These are phyloP conservation scores for Hemileccinum hortonii DNA, from an alignment of 1,284 basidiomycete species.

Conservation along the genomic window DNA sequence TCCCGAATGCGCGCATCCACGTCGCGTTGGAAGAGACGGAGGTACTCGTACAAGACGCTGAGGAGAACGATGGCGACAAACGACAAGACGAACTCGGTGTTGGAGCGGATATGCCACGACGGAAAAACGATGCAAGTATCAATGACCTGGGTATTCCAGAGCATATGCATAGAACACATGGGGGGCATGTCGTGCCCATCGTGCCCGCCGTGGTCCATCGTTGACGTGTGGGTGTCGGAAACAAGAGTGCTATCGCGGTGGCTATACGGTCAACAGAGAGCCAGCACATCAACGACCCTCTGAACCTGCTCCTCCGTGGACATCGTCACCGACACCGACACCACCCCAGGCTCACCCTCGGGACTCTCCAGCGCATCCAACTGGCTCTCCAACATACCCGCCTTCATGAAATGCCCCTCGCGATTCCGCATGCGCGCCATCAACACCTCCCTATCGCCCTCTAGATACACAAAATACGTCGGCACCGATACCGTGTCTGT, in stretches of 20 bases:
- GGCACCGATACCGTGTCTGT: constrained; percentile 35
- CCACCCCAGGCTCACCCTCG: constrained; percentile 64
- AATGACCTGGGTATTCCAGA: constrained; percentile 75
- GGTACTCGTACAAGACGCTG: constrained; percentile 72
- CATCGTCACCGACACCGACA: constrained; percentile 60
- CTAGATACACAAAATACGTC: constrained; percentile 83
- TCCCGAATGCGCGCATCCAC: constrained; percentile 60
- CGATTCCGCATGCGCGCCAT: constrained; percentile 70
- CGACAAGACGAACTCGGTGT: constrained; percentile 56
- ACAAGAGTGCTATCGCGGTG: not conserved
- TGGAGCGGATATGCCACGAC: constrained; percentile 69
- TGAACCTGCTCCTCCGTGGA: constrained; percentile 59
- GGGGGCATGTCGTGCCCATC: constrained; percentile 49
- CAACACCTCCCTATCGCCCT: constrained; percentile 66
- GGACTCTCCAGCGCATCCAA: constrained; percentile 79
- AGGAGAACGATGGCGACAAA: constrained; percentile 61
- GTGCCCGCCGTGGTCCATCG: constrained; percentile 47
- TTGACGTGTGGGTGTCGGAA: not conserved
- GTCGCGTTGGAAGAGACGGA: constrained; percentile 57
- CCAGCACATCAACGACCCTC: constrained; percentile 8
- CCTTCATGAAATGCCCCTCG: constrained; percentile 87
- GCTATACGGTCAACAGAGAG: not conserved
- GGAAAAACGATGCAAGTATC: constrained; percentile 76
- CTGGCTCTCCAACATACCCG: constrained; percentile 85
- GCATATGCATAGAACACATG: constrained; percentile 66